Evolutionary conservation across 371 early-diverging fungal species (phyloP).

Genomic region (Nematocida sp.): DNA sequence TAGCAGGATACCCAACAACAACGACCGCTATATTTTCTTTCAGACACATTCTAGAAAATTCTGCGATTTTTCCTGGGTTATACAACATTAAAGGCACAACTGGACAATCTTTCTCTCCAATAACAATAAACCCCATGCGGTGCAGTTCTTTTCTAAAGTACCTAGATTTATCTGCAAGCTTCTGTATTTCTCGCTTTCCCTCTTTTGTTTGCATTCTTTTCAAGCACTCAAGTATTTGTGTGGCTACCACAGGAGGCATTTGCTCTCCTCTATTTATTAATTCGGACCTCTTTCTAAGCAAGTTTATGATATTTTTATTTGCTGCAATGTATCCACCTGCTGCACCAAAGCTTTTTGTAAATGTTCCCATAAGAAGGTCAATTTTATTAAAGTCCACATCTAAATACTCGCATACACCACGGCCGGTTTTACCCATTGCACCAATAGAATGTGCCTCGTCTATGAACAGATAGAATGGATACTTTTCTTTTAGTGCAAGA

Average conservation of each 20-base stretch:
- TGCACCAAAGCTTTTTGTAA: constrained; percentile 97
- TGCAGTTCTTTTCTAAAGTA: constrained; percentile 80
- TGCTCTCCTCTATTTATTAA: constrained; percentile 85
- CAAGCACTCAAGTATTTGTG: constrained; percentile 80
- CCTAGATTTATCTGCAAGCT: constrained; percentile 79
- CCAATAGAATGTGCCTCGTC: constrained; percentile 99
- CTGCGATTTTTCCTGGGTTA: constrained; percentile 93
- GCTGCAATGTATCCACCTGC: constrained; percentile 94
- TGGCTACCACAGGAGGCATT: constrained; percentile 81
- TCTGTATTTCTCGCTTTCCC: constrained; percentile 78
- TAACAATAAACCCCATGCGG: constrained; percentile 85
- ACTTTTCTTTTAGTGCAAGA: constrained; percentile 83
- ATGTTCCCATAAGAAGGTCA: constrained; percentile 97
- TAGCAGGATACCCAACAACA: constrained; percentile 95
- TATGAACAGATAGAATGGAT: constrained; percentile 93
- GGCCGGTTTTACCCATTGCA: constrained; percentile 82
- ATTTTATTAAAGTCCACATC: constrained; percentile 81
- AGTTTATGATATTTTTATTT: constrained; percentile 76
- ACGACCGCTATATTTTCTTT: constrained; percentile 88
- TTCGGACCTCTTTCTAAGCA: constrained; percentile 78
- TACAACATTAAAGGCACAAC: constrained; percentile 91
- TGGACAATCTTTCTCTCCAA: constrained; percentile 85
- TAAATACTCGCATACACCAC: constrained; percentile 92
- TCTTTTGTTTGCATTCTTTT: constrained; percentile 69
- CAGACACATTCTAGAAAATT: constrained; percentile 84